Base-by-base conservation (phyloP, 768 basidiomycete species). In the Pholiota microspora region DNA sequence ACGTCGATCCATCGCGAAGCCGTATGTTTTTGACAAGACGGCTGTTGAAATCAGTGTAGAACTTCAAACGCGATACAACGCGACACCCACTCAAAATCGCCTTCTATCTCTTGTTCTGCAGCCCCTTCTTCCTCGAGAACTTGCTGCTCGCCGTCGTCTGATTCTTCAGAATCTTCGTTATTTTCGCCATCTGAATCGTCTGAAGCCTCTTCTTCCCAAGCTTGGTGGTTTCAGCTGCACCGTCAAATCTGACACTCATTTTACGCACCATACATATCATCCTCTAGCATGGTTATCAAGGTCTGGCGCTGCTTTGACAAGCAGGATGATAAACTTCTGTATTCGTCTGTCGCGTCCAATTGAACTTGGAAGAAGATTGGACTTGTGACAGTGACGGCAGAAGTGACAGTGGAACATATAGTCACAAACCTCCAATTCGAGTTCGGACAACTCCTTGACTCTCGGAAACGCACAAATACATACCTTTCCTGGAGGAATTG, bases 1-100 rank as follows among this genome's bases (percentile, higher is more conserved):
- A 71, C 13, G 73, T 67, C 0, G 66, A 56, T 7, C 73, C 77
- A 50, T 84, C 78, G 28, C 77, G 74, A 1, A 76, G 68, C 27
- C 85, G 78, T 52, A 92, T 88, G 44, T 79, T 81, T 56, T 82
- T 76, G 3, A 90, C 81, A 23, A 92, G 79, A 28, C 85, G 87
- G 55, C 89, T 90, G 50, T 10, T 25, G 49, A 55, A 21, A 50
- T 40, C 7, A 53, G 53, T 31, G 25, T 29, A 29, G 54, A 51
- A 38, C 29, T 23, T 8, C 8, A 38, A 23, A 12, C 15, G 34
- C 13, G 35, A 2, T 4, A 38, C 25, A 45, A 44, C 38, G 42
- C 2, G 28, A 10, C 13, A 59, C 74, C 58, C 55, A 78, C 81
- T 78, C 82, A 59, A 87, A 85, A 62, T 86, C 83, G 0, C 81